A percentile compares a stretch with the other conserved stretches of the same genome.
phyloP scores from a whole-genome alignment of 108 stramenopile genomes.

The Aurantiochytrium sp. region DNA sequence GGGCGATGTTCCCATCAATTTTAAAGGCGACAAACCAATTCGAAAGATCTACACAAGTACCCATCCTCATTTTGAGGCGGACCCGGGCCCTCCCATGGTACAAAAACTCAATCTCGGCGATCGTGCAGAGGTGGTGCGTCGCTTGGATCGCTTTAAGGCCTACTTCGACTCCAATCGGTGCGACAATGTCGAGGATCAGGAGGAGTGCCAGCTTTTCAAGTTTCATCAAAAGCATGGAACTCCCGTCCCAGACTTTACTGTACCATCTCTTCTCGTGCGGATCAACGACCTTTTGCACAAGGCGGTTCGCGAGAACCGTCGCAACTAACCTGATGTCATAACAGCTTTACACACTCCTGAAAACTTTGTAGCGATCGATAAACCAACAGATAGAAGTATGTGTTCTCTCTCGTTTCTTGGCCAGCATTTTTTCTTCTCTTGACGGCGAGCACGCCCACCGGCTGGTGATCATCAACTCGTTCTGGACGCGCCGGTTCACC shows the following conservation, averaged over 20 bases:
- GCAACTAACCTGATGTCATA: too few species aligned
- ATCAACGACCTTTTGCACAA: background rate
- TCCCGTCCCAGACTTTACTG: background rate
- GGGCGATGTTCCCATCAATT: background rate
- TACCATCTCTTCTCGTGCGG: background rate
- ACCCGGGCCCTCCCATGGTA: background rate
- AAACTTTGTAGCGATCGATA: too few species aligned
- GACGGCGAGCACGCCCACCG: too few species aligned
- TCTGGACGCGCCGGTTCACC: too few species aligned
- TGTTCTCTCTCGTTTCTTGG: too few species aligned
- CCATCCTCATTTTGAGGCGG: background rate
- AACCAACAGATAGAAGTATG: too few species aligned
- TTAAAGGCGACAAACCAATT: background rate
- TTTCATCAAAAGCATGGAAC: background rate
- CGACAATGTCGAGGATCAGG: background rate
- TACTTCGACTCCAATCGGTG: background rate
- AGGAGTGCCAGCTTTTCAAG: background rate
- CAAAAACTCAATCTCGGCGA: background rate
- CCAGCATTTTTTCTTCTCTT: too few species aligned
- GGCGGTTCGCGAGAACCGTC: background rate
- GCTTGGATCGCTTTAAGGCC: background rate
- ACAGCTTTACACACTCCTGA: too few species aligned
- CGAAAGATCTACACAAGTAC: background rate
- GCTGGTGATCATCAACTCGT: too few species aligned
- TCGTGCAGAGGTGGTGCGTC: background rate